phyloP scores from a whole-genome alignment of 345 rosid species.

The sweet orange (Citrus sinensis) region DNA sequence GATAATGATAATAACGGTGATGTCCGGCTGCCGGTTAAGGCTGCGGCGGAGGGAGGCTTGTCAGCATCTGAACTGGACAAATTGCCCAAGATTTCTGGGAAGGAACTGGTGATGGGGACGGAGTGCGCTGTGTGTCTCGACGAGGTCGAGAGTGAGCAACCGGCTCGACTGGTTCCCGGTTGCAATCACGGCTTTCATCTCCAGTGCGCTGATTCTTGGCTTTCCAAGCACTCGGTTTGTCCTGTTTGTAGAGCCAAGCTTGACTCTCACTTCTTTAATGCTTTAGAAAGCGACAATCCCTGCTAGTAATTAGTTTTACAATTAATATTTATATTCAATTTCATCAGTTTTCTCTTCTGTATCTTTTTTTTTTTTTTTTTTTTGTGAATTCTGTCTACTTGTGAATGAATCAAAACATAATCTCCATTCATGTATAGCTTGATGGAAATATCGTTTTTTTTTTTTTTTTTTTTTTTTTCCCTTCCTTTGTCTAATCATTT shows the following conservation, averaged over 20 bases:
- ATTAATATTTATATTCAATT: no score
- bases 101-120: conserved; percentile 53
- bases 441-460: background rate
- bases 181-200: conserved; percentile 86
- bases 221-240: conserved; percentile 52
- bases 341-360: no score
- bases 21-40: conserved; percentile 24
- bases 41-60: conserved; percentile 39
- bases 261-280: conserved; percentile 23
- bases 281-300: conserved; percentile 9
- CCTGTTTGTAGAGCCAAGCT: conserved; percentile 69
- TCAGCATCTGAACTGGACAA: conserved; percentile 56
- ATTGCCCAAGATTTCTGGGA: conserved; percentile 61
- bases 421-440: background rate
- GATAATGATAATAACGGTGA: conserved; percentile 1
- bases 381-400: no score
- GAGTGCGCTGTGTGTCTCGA: conserved; percentile 90
- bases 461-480: no score
- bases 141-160: conserved; percentile 54
- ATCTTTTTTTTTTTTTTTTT: background rate
- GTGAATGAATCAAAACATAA: background rate
- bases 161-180: conserved; percentile 68
- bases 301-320: conserved; percentile 9
- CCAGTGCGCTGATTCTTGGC: conserved; percentile 82
- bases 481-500: background rate